Base-by-base conservation (phyloP, 2,329 filamentous ascomycete genomes). In the Xylariaceae sp. region DNA sequence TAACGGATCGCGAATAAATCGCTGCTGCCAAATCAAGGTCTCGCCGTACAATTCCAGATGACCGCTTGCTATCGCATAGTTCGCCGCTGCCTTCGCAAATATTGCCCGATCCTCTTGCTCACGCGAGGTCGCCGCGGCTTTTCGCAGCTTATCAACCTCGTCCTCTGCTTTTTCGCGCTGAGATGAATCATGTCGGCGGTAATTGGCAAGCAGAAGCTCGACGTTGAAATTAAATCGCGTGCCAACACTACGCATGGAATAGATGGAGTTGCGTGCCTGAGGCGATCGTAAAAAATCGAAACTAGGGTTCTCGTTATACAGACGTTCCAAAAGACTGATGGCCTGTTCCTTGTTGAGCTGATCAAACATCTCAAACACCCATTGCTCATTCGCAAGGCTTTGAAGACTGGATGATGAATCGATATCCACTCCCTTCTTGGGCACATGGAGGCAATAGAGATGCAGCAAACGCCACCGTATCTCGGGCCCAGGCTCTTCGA, bases 171-270 rank as follows among this genome's bases (percentile, higher is more conserved):
- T 48, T 25, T 48, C 22, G 29, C 39, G 45, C 14, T 17, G 22
- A 43, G 43, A 21, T 14, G 7, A 11, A 36, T 48, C 39, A 4
- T 19, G 22, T n/a, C 16, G 22, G 1, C 20, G 29, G 25, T 51
- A 32, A 4, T 22, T 11, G 34, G 36, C 40, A 34, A 48, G 19
- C 21, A 48, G 25, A 23, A 48, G 45, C 12, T 51, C 48, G 19
- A 51, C 48, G 14, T 48, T 51, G 42, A 51, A 51, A 20, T 51
- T 51, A n/a, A 12, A 25, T 40, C 45, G 42, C 35, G 45, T 10
- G 16, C 14, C 32, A 29, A 6, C 16, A 4, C 11, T 14, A 16
- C 39, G 36, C 48, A 45, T 40, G 11, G 33, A 25, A 12, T 43
- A 51, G 16, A 51, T 51, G 6, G 48, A 50, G 5, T 1, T 45